These are phyloP conservation scores for Gnetum montanum DNA, from an alignment of 75 land plant genomes.

Conservation along the genomic window DNA sequence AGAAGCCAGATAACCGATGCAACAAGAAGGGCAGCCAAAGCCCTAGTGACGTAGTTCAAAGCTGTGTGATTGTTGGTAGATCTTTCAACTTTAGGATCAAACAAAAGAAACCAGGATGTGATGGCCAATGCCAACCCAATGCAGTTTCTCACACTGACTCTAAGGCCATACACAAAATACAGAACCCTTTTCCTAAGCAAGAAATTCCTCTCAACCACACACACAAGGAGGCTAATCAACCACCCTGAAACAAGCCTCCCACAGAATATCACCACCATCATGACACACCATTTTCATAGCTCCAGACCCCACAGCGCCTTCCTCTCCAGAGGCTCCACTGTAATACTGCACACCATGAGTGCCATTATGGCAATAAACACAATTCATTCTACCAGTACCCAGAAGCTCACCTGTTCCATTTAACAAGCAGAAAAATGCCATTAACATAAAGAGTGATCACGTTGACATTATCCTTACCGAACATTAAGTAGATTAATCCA, in stretches of 20 bases:
- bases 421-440: background rate
- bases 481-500: background rate
- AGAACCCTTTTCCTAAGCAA: constrained; percentile 60
- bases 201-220: constrained; percentile 59
- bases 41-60: constrained; percentile 44
- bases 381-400: constrained; percentile 32
- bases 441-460: background rate
- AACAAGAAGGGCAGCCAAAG: constrained; percentile 34
- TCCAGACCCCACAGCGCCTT: constrained; percentile 36
- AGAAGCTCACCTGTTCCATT: constrained; percentile 18
- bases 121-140: constrained; percentile 74
- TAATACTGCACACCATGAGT: constrained; percentile 31
- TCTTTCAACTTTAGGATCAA: constrained; percentile 29
- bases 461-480: background rate
- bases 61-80: constrained; percentile 16
- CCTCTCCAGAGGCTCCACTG: constrained; percentile 12
- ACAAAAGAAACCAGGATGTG: constrained; percentile 45
- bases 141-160: constrained; percentile 60
- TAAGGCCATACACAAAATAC: constrained; percentile 68
- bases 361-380: constrained; percentile 32
- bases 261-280: constrained; percentile 53
- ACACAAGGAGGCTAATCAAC: constrained; percentile 34
- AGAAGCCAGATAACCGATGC: constrained; percentile 54
- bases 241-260: constrained; percentile 71
- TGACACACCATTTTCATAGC: constrained; percentile 83